Evolutionary conservation across 2,329 filamentous ascomycete species (phyloP).

Genomic region (Neophaeococcomyces mojaviensis): DNA sequence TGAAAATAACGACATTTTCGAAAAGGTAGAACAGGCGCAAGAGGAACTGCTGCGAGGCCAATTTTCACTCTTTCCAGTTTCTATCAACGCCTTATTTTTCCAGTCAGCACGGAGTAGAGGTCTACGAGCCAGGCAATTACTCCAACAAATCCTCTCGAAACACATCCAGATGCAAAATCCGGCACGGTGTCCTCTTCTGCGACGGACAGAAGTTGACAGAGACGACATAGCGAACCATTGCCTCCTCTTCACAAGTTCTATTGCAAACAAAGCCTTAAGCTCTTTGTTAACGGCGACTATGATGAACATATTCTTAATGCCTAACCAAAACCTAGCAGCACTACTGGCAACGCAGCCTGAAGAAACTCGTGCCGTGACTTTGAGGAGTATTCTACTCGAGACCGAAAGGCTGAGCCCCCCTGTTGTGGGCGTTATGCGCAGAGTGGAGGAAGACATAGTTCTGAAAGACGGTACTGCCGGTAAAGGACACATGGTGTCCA

Average conservation of each 20-base stretch:
- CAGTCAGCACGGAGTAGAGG: conserved; percentile 21
- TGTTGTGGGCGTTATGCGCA: conserved; percentile 1
- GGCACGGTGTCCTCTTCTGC: no score
- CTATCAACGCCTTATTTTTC: conserved; percentile 21
- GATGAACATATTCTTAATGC: conserved; percentile 22
- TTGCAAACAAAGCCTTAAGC: conserved; percentile 22
- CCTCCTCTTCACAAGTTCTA: conserved; percentile 22
- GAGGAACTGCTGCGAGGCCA: conserved; percentile 25
- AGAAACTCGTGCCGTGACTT: neutral
- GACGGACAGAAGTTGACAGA: neutral
- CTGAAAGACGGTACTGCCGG: neutral
- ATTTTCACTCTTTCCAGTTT: conserved; percentile 25
- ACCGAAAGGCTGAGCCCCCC: conserved; percentile 1
- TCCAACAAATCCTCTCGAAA: neutral
- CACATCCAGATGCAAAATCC: no score
- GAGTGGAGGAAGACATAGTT: neutral
- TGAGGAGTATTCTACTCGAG: conserved; percentile 1
- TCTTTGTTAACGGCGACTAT: conserved; percentile 21
- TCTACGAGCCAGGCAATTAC: conserved; percentile 14
- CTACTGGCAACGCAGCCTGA: no score
- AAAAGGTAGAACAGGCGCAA: conserved; percentile 17
- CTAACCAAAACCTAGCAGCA: no score
- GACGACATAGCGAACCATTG: neutral
- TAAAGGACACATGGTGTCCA: neutral
- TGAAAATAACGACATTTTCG: conserved; percentile 7